Evolutionary conservation across 2,329 filamentous ascomycete genomes (phyloP), one percentile per base, ranked within the genome.

Genomic region (Ustulina deusta): DNA sequence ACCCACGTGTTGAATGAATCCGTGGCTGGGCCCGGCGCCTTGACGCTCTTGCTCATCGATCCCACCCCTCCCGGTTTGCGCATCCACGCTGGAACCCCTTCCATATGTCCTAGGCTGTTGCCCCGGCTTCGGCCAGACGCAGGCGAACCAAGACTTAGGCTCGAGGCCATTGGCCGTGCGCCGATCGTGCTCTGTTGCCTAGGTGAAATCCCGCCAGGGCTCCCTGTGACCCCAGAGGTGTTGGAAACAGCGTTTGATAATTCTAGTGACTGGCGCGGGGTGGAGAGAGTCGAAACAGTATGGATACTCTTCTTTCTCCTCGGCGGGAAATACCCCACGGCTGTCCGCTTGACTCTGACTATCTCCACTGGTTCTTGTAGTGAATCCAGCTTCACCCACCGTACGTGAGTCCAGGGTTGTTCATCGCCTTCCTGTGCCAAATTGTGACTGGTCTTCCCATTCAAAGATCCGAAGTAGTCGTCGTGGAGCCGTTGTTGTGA

Each of bases 291-390:
- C 2, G 92, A 91, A 60, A 87, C 86, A 1, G 89, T 89, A 73
- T 86, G 83, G 10, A 87, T 81, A 70, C 92, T 96, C 90, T 96
- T 96, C 89, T 94, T 93, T 77, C 94, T 86, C 22, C 94, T 88
- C 7, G 94, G 94, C 2, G 95, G 95, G 76, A 98, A 98, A 80
- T 95, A 98, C 27, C 94, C 95, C 51, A 97, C 85, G 1, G 91
- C 87, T 79, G 90, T 90, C 65, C 93, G 89, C 25, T 93, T 89
- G 65, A 98, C 89, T 34, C 96, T 90, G 17, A 90, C 93, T 71
- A 99, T 96, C 78, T 97, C 93, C 27, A 96, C 90, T 0, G 93
- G 90, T 27, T 89, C 85, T 17, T 81, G 79, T 56, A 85, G 82
- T 25, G 90, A 91, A 69, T 95, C 92, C 29, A 97, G 86, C 34